Conservation (phyloP, 495 filamentous ascomycete genomes). For the Collariella sp. region DNA sequence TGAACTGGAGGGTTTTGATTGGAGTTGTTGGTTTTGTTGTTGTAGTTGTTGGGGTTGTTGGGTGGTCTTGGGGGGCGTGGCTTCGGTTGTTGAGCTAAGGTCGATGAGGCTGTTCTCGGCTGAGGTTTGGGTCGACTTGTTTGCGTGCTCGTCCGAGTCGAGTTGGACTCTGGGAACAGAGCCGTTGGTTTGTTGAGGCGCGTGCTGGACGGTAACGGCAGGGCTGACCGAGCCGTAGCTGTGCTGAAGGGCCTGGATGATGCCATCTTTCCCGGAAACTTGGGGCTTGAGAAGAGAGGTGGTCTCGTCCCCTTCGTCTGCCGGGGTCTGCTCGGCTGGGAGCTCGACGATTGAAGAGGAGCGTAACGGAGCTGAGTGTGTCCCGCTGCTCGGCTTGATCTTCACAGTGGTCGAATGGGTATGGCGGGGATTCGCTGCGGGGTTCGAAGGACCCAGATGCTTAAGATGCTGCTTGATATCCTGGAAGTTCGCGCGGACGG, state of each 20-base stretch:
- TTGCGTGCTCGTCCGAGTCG: conserved; percentile 13
- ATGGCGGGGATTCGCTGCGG: conserved; percentile 69
- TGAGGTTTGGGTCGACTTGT: conserved; percentile 23
- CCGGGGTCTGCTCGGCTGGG: conserved; percentile 11
- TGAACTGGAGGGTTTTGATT: not conserved
- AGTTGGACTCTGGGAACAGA: conserved; percentile 13
- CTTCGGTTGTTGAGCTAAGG: not conserved
- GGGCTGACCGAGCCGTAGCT: conserved; percentile 54
- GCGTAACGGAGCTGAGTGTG: conserved; percentile 15
- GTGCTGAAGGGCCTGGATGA: conserved; percentile 54
- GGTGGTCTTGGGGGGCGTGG: not conserved
- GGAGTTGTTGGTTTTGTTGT: not conserved
- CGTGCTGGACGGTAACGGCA: conserved; percentile 26
- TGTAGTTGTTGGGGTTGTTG: not conserved
- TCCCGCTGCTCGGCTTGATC: conserved; percentile 58
- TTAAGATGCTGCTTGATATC: conserved; percentile 79
- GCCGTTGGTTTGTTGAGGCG: conserved; percentile 18
- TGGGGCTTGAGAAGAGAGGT: conserved; percentile 34
- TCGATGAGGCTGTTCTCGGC: conserved; percentile 7
- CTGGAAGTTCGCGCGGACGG: conserved; percentile 43
- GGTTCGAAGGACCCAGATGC: conserved; percentile 86
- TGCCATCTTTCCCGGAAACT: conserved; percentile 53
- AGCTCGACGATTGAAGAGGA: conserved; percentile 18
- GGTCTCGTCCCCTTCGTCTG: conserved; percentile 31
- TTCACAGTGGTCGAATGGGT: conserved; percentile 87